phyloP scores from a whole-genome alignment of 305 asterid species.

The Fraxinus dipetala region DNA sequence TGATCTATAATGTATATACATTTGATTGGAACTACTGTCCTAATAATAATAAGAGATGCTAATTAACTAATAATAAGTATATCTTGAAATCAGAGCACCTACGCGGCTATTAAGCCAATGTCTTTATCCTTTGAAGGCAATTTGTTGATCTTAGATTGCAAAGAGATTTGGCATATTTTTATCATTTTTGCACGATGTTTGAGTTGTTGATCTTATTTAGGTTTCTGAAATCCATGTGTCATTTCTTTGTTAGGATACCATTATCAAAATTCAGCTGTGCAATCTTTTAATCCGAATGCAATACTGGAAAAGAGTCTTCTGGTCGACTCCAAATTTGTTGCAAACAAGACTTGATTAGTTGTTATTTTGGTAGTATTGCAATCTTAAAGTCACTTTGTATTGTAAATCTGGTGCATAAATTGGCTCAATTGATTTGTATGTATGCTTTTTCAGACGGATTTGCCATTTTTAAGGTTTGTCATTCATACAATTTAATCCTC shows the following conservation, averaged over 20 bases:
- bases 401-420: background rate
- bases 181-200: background rate
- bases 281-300: background rate
- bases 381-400: background rate
- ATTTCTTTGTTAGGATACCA: background rate
- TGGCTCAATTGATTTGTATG: background rate
- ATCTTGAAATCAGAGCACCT: background rate
- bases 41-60: background rate
- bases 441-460: background rate
- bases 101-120: background rate
- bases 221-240: background rate
- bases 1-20: background rate
- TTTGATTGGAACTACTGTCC: background rate
- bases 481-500: background rate
- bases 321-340: background rate
- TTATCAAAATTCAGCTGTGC: background rate
- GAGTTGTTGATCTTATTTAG: background rate
- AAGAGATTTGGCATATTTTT: background rate
- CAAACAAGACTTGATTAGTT: background rate
- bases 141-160: background rate
- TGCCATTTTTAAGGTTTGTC: background rate
- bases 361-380: background rate
- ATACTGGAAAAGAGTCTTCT: background rate
- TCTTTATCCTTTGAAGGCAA: background rate
- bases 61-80: background rate